Conservation (phyloP, 1,284 basidiomycete species). For the Trichosporon coremiiforme region DNA sequence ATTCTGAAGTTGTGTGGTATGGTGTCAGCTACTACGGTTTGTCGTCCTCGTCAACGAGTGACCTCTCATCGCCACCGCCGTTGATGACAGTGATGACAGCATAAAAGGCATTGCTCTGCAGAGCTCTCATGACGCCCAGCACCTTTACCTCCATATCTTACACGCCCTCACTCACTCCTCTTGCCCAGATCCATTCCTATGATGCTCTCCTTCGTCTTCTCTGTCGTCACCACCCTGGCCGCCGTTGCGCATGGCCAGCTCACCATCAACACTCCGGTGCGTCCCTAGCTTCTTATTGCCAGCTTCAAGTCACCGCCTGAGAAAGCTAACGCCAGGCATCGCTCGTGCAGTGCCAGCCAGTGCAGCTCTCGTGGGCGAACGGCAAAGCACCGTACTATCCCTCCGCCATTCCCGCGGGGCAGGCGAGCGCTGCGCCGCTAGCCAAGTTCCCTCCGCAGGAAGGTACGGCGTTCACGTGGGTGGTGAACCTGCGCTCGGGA, state of each 20-base stretch:
- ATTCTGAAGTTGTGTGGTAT: not conserved
- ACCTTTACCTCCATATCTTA: not conserved
- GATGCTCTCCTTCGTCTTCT: constrained; percentile 8
- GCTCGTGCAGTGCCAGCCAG: constrained; percentile 51
- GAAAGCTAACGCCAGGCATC: constrained; percentile 36
- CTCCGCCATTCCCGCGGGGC: constrained; percentile 69
- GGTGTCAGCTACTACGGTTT: not conserved
- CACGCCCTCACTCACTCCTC: not conserved
- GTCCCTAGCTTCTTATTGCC: constrained; percentile 9
- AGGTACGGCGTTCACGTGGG: constrained; percentile 65
- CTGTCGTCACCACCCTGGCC: constrained; percentile 36
- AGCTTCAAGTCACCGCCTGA: not conserved
- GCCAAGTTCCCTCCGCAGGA: constrained; percentile 44
- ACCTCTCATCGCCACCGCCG: not conserved
- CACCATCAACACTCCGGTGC: constrained; percentile 66
- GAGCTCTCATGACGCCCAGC: not conserved
- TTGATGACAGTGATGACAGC: not conserved
- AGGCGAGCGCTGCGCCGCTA: constrained; percentile 60
- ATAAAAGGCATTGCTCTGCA: not conserved
- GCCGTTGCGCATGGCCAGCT: constrained; percentile 52
- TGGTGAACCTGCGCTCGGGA: constrained; percentile 61
- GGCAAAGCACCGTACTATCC: constrained; percentile 67
- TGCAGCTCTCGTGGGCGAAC: constrained; percentile 61
- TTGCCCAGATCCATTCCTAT: not conserved
- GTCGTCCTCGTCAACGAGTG: not conserved